Base-by-base conservation (phyloP, 2,329 filamentous ascomycete genomes). In the Neopestalotiopsis clavispora region DNA sequence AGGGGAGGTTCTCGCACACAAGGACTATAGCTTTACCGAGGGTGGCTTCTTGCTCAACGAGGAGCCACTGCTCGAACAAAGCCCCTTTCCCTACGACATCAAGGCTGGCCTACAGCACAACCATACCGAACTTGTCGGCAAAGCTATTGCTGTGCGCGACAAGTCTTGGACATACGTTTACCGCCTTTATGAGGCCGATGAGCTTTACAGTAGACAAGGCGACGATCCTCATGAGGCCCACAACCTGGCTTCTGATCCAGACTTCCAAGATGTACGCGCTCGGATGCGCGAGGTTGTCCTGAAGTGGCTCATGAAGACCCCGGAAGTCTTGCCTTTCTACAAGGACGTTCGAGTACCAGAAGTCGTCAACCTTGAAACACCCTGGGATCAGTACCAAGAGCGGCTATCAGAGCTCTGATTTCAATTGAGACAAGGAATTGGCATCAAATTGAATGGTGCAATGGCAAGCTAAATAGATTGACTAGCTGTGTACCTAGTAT, bases 61-160 rank as follows among this genome's bases (percentile, higher is more conserved):
- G 65, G 84, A 85, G 66, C 83, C 83, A 2, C 73, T 85, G 0
- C 74, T 85, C 0, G 83, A 85, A 67, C 78, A 82, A 65, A 76
- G 78, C 0, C 78, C 79, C 0, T 85, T 80, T 42, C 82, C 83
- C 0, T 85, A 85, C 66, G 83, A 85, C 62, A 78, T 85, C 61
- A 85, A 85, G 69, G 78, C 78, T 0, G 76, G 74, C 0, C 77
- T 86, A 4, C 84, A 85, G 70, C 83, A 85, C 68, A 78, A 83
- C 12, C 81, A 85, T 62, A 82, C 82, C 0, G 74, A 74, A 0
- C 68, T 84, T 0, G 82, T 84, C 0, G 83, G 83, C 0, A 85
- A 84, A 38, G 68, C 68, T 10, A 42, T 69, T 17, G 34, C 68
- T 64, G 80, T 82, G 2, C 74, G 81, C 0, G 75, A 80, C 45